Evolutionary conservation across 805 yeast genomes (phyloP), one percentile per base, ranked within the genome.

Genomic region (Nakazawaea wyomingensis): DNA sequence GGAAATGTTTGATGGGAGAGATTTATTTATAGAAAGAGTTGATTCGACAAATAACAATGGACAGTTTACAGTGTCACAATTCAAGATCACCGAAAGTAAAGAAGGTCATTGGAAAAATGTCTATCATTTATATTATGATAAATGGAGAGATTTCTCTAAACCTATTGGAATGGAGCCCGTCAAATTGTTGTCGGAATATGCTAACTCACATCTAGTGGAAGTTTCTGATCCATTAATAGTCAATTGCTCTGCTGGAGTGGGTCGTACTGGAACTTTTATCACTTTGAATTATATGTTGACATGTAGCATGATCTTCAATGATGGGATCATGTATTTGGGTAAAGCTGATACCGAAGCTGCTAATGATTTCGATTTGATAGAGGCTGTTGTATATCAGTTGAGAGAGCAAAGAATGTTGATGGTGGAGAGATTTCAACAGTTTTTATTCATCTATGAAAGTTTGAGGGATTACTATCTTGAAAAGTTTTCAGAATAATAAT

Each of bases 341-440:
- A 39, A 18, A 14, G 36, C 9, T 5, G 41, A 39, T 16, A 6
- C n/a, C n/a, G n/a, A n/a, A n/a, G n/a, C n/a, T n/a, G n/a, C n/a
- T n/a, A n/a, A n/a, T n/a, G n/a, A n/a, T n/a, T n/a, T 31, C 14
- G 80, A 75, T 49, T 65, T 72, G 39, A 60, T 76, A 1, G 67
- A 61, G 49, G 62, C 63, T 35, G 59, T 71, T 20, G 68, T 76
- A n/a, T 61, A 59, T 43, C 64, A 59, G 45, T 65, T 75, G 54
- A 55, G 81, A 44, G 59, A 61, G 32, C 77, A 73, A 53, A 48
- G 82, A 41, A 62, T 75, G 34, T 57, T 74, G 46, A 76, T 76
- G 82, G 80, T 76, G 22, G 81, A 76, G 46, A 69, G 68, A 49
- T 59, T 66, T 38, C 71, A 66, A 45, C 82, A 76, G 51, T 76